A percentile compares a stretch with the other conserved stretches of the same genome.
Evolutionary conservation across 202 grass and related monocot species (phyloP).

Genomic region (Setaria italica): DNA sequence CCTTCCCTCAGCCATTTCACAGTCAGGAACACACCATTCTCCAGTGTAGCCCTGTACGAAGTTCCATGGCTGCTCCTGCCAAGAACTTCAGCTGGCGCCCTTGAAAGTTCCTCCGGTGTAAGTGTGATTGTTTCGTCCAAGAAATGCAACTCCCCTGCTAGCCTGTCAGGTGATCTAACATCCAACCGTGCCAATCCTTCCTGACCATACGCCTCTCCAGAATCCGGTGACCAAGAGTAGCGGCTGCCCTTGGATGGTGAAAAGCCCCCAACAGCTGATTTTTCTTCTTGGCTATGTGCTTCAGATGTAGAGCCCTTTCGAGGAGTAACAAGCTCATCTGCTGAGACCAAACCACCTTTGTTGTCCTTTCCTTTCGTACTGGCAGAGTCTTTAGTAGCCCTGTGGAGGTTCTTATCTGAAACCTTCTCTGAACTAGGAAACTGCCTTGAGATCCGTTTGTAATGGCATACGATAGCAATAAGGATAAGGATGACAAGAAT

Average conservation of each 20-base stretch:
- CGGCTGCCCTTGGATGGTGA: conserved; percentile 92
- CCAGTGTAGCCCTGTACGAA: conserved; percentile 92
- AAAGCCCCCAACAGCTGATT: conserved; percentile 65
- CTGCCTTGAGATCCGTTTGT: conserved; percentile 64
- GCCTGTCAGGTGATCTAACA: conserved; percentile 77
- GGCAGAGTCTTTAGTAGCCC: conserved; percentile 46
- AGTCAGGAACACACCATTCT: conserved; percentile 93
- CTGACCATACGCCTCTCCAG: conserved; percentile 61
- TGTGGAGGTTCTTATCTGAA: conserved; percentile 73
- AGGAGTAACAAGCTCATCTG: conserved; percentile 74
- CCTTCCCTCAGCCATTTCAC: conserved; percentile 99
- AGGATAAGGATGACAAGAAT: conserved; percentile 75
- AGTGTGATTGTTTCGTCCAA: conserved; percentile 96
- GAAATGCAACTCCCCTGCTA: conserved; percentile 92
- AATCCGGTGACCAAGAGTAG: conserved; percentile 90
- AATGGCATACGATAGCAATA: conserved; percentile 59
- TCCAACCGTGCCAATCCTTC: conserved; percentile 79
- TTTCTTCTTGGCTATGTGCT: conserved; percentile 76
- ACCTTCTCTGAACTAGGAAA: conserved; percentile 79
- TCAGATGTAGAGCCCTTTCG: conserved; percentile 84
- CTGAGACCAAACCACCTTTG: conserved; percentile 73
- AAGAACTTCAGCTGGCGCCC: conserved; percentile 89
- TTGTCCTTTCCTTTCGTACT: conserved; percentile 58
- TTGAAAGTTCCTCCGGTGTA: conserved; percentile 87
- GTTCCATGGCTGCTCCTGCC: conserved; percentile 98